Evolutionary conservation across 2,329 filamentous ascomycete species (phyloP), one percentile per base, ranked within the genome.

Genomic region (Xylariaceae sp.): DNA sequence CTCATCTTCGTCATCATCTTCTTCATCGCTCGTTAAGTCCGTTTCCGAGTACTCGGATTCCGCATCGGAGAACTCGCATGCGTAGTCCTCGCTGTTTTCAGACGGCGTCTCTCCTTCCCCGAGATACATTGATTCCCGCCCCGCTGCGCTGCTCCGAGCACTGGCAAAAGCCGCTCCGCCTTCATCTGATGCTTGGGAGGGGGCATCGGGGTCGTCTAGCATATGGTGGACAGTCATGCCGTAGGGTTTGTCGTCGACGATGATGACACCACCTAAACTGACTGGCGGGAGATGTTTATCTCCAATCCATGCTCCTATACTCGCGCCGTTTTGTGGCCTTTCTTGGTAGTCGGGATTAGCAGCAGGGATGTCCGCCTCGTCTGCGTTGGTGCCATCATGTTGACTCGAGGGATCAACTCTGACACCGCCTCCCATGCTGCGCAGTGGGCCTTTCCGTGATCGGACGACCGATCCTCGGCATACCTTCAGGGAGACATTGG

Each of bases 191-290:
- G 51, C 51, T 23, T 59, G 60, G 18, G 50, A 63, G 5, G 67
- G 68, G 18, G 74, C 73, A 2, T 83, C 82, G 1, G 83, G 84
- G 59, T 86, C 83, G 77, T 97, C 93, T 2, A 97, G 83, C 86
- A 97, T 93, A 73, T 97, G 93, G 70, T 97, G 93, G 0, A 97
- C 93, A 18, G 91, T 97, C 90, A 97, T 94, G 10, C 93, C 93
- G 69, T 92, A 94, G 0, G 90, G 85, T 72, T 88, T 86, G 57
- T 89, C 86, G 70, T 97, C 92, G 1, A 97, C 85, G 37, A 94
- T 77, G 47, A 97, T 85, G 3, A 96, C 81, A 7, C 93, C 93
- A 10, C 93, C 93, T 66, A 96, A 92, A 37, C 91, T 95, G 2
- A 96, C 93, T 1, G 93, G 91, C 4, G 92, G 92, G 2, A 97